Evolutionary conservation across 2,329 filamentous ascomycete genomes (phyloP).

Genomic region (Huntiella decipiens): DNA sequence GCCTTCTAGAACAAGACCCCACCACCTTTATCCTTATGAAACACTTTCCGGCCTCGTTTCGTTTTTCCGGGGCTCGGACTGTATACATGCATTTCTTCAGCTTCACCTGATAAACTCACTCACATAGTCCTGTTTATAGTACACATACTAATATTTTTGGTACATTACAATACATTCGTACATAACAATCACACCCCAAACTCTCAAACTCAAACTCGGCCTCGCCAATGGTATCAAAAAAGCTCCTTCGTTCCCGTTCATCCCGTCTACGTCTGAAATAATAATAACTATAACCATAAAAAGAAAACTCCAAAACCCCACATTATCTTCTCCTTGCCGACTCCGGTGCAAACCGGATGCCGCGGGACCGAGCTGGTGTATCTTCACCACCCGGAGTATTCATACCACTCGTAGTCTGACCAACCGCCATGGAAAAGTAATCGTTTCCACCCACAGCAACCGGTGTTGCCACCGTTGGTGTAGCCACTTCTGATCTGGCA

Average conservation of each 20-base stretch:
- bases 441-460: not conserved
- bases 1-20: too few species aligned
- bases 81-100: too few species aligned
- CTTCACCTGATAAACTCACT: too few species aligned
- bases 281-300: not conserved
- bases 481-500: constrained; percentile 15
- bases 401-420: constrained; percentile 22
- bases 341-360: not conserved
- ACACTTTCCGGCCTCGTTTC: too few species aligned
- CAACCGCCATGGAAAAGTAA: not conserved
- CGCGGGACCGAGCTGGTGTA: constrained; percentile 13
- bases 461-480: not conserved
- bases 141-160: too few species aligned
- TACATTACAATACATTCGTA: too few species aligned
- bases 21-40: too few species aligned
- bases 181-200: too few species aligned
- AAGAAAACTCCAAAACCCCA: not conserved
- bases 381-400: constrained; percentile 28
- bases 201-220: too few species aligned
- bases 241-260: not conserved
- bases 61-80: too few species aligned
- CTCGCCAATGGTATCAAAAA: too few species aligned
- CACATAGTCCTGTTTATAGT: too few species aligned
- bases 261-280: not conserved
- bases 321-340: not conserved